phyloP scores from a whole-genome alignment of 768 basidiomycete species.

The Psilocybe subaeruginosa region DNA sequence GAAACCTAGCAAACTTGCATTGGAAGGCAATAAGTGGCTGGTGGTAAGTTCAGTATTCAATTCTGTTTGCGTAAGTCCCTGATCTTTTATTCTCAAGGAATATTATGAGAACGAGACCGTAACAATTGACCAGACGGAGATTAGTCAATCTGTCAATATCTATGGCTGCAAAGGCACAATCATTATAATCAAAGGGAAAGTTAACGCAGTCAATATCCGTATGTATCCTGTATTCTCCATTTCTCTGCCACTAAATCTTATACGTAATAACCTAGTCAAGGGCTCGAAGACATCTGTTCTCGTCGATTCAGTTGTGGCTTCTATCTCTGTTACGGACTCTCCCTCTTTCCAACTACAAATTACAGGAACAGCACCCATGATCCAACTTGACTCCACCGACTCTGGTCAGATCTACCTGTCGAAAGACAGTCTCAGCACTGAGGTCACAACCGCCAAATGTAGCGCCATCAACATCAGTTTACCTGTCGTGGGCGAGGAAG shows the following conservation, averaged over 20 bases:
- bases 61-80: background rate
- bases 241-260: slow-evolving; percentile 2
- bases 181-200: slow-evolving; percentile 87
- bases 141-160: slow-evolving; percentile 85
- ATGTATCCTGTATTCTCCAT: slow-evolving; percentile 25
- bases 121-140: slow-evolving; percentile 73
- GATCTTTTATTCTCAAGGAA: slow-evolving; percentile 57
- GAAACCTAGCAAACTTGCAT: slow-evolving; percentile 86
- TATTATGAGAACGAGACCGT: slow-evolving; percentile 86
- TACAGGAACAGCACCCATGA: slow-evolving; percentile 86
- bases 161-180: slow-evolving; percentile 89
- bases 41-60: slow-evolving; percentile 59
- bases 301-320: slow-evolving; percentile 92
- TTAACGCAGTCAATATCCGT: slow-evolving; percentile 93
- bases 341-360: slow-evolving; percentile 95
- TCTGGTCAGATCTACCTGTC: slow-evolving; percentile 95
- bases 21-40: slow-evolving; percentile 94
- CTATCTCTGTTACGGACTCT: slow-evolving; percentile 85
- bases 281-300: slow-evolving; percentile 88
- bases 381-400: slow-evolving; percentile 94
- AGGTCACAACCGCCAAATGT: slow-evolving; percentile 95
- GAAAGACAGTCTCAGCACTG: slow-evolving; percentile 70
- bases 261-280: slow-evolving; percentile 59
- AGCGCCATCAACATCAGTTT: slow-evolving; percentile 90
- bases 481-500: slow-evolving; percentile 86